Evolutionary conservation across 257 asterid genomes (phyloP), one percentile per base, ranked within the genome.

Genomic region (Solanum pimpinellifolium): DNA sequence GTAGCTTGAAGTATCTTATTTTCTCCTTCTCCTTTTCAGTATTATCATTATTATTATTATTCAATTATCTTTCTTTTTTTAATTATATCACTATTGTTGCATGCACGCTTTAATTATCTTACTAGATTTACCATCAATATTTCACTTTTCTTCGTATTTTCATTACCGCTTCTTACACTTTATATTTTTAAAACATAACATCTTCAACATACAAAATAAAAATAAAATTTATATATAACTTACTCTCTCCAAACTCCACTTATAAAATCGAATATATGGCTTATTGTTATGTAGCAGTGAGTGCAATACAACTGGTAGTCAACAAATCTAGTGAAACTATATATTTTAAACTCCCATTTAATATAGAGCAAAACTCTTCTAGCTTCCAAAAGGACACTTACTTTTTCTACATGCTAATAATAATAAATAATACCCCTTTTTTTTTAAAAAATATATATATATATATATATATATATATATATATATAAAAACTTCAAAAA

Each of bases 341-440:
- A 25, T 2, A 65, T n/a, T 60, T 60, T 12, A 8, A 20, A 74
- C 49, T 20, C 49, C 10, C 81, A 74, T 37, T 37, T 35, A 37
- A 33, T 74, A 73, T 35, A 75, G 8, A 5, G 56, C 59, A 23
- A 75, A 73, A 75, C 83, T 7, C 56, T 75, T 77, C 33, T 77
- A 77, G 83, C 83, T 77, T 77, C 83, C 29, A 44, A 78, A 77
- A 31, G 65, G 84, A 25, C 84, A 78, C 84, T 78, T 78, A n/a
- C 84, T 78, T 78, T 44, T 13, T 7, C 1, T 41, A 76, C 7
- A 76, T 15, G 41, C 76, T 69, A 35, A 73, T 33, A 33, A 33
- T 69, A 35, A 73, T 33, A 33, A 33, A 33, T 27, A 6, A 13
- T 39, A 74, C 31, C 52, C 70, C 8, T 6, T 68, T 68, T 68